phyloP scores from a whole-genome alignment of 192 early-diverging fungal species.

The Ramicandelaber brevisporus region DNA sequence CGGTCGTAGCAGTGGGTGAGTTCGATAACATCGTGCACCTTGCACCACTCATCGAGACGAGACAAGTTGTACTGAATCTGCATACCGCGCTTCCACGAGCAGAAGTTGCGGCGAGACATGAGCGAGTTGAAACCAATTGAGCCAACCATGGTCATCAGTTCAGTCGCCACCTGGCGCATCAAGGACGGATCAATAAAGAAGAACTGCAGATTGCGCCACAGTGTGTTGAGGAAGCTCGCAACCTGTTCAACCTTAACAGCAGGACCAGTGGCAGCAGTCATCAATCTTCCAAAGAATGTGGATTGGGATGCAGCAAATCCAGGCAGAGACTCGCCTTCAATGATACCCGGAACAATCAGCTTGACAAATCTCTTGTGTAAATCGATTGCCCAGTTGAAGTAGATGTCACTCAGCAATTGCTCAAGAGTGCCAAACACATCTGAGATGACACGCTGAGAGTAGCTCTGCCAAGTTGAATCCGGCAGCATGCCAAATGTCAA shows the following conservation, averaged over 20 bases:
- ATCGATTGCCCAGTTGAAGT: slow-evolving; percentile 96
- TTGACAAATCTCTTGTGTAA: slow-evolving; percentile 82
- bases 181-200: slow-evolving; percentile 89
- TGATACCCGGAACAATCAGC: slow-evolving; percentile 88
- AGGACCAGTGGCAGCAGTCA: slow-evolving; percentile 44
- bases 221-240: slow-evolving; percentile 76
- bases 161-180: slow-evolving; percentile 77
- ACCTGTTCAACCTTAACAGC: slow-evolving; percentile 87
- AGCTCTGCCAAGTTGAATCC: too few relatives aligned
- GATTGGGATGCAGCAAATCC: slow-evolving; percentile 84
- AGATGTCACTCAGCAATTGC: slow-evolving; percentile 76
- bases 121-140: slow-evolving; percentile 91
- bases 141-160: slow-evolving; percentile 87
- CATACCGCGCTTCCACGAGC: slow-evolving; percentile 97
- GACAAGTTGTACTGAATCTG: slow-evolving; percentile 99
- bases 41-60: slow-evolving; percentile 97
- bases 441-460: slow-evolving; percentile 50
- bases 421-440: slow-evolving; percentile 78
- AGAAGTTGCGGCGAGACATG: slow-evolving; percentile 94
- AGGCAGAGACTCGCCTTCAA: slow-evolving; percentile 84
- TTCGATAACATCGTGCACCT: slow-evolving; percentile 77
- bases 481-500: too few relatives aligned
- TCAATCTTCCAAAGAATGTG: slow-evolving; percentile 75
- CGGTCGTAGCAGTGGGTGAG: slow-evolving; percentile 75
- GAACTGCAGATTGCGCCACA: slow-evolving; percentile 87